Conservation (phyloP, 2,329 filamentous ascomycete species). For the Aureobasidium vineae region DNA sequence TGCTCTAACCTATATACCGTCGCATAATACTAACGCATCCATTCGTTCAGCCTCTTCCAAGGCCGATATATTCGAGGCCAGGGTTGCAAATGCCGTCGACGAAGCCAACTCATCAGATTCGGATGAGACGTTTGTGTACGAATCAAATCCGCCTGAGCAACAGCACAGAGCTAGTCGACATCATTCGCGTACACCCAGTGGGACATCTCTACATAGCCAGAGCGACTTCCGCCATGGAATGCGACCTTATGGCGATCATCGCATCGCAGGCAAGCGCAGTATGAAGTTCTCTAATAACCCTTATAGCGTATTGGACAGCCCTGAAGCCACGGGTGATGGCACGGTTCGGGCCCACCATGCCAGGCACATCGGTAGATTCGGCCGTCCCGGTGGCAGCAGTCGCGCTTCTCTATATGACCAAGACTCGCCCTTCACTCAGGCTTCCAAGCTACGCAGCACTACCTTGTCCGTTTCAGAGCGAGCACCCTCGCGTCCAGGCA, state of each 20-base stretch:
- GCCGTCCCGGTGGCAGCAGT: slow-evolving; percentile 62
- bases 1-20: slow-evolving; percentile 20
- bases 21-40: slow-evolving; percentile 32
- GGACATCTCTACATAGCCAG: slow-evolving; percentile 74
- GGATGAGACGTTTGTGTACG: slow-evolving; percentile 98
- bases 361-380: slow-evolving; percentile 77
- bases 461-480: slow-evolving; percentile 56
- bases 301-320: slow-evolving; percentile 60
- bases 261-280: slow-evolving; percentile 74
- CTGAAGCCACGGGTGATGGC: slow-evolving; percentile 42
- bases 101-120: slow-evolving; percentile 96
- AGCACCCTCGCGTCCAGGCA: slow-evolving; percentile 65
- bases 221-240: slow-evolving; percentile 57
- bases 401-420: slow-evolving; percentile 72
- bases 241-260: slow-evolving; percentile 63
- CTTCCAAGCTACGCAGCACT: slow-evolving; percentile 62
- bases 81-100: slow-evolving; percentile 92
- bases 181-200: slow-evolving; percentile 92
- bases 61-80: slow-evolving; percentile 96
- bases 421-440: slow-evolving; percentile 73
- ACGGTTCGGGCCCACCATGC: slow-evolving; percentile 61
- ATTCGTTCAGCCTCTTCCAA: slow-evolving; percentile 71
- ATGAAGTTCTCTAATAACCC: slow-evolving; percentile 92
- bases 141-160: slow-evolving; percentile 79
- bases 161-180: slow-evolving; percentile 67